phyloP scores from a whole-genome alignment of 1,284 basidiomycete species.

The Malassezia dermatis region DNA sequence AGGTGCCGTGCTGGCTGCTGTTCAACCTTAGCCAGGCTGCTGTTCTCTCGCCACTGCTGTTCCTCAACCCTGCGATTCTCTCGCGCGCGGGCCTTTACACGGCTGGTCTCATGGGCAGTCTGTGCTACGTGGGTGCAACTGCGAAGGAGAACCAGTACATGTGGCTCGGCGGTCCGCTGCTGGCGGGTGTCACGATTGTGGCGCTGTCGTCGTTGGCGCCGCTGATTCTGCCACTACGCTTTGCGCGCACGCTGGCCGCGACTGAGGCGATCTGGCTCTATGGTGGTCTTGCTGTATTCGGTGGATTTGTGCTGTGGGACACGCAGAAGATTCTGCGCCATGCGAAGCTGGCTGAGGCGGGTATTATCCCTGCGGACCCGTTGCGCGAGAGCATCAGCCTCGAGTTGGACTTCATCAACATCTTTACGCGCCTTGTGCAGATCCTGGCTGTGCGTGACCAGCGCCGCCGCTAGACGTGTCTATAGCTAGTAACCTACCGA shows the following conservation, averaged over 20 bases:
- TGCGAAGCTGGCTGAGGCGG: constrained; percentile 63
- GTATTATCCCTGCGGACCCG: constrained; percentile 62
- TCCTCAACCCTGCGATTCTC: constrained; percentile 71
- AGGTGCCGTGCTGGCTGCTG: constrained; percentile 50
- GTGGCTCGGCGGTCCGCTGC: constrained; percentile 58
- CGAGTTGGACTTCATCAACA: constrained; percentile 72
- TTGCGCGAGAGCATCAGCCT: constrained; percentile 64
- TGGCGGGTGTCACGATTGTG: constrained; percentile 72
- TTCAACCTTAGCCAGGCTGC: constrained; percentile 77
- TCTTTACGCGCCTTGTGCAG: constrained; percentile 64
- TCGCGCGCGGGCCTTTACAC: constrained; percentile 84
- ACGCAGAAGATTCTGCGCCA: constrained; percentile 68
- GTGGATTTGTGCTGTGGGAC: constrained; percentile 78
- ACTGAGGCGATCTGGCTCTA: constrained; percentile 66
- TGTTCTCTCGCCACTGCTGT: constrained; percentile 60
- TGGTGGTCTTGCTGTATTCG: constrained; percentile 75
- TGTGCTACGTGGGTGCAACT: constrained; percentile 79
- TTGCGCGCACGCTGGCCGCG: constrained; percentile 63
- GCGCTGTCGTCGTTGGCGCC: constrained; percentile 74
- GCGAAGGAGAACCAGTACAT: constrained; percentile 75
- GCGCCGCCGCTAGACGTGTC: constrained; percentile 26
- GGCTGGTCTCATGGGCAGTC: constrained; percentile 64
- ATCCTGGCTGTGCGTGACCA: constrained; percentile 57
- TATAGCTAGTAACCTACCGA: constrained; percentile 30
- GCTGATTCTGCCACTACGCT: constrained; percentile 67